Base-by-base conservation (phyloP, 805 yeast genomes). In the Barnettozyma botsteinii region DNA sequence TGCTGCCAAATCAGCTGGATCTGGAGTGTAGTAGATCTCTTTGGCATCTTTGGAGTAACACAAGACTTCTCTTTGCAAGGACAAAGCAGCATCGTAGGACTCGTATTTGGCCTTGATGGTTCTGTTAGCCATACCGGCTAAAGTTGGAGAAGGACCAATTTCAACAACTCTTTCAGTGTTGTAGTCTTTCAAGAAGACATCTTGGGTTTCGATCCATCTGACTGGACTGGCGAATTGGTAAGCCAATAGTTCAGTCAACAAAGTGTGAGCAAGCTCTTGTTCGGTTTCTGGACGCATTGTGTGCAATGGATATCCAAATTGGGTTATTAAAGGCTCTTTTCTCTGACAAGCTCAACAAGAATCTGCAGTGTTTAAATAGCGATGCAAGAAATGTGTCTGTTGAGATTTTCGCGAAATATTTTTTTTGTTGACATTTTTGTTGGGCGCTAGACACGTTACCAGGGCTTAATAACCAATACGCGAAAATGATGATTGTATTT, bases 181-280 rank as follows among this genome's bases (percentile, higher is more conserved):
- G 77, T 79, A 83, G 55, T 88, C 93, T 64, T 85, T 85, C 62
- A 93, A 77, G 62, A 93, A 85, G 43, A 93, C 98, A 70, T 93
- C 98, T 69, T 93, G 99, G 47, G 98, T 93, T 65, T 94, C 98
- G 64, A 94, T 93, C 98, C 99, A 93, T 75, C 98, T 81, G 50
- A 93, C 99, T 35, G 99, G 98, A 47, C 97, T 89, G 36, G 99
- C 99, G 60, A 93, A 93, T 68, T 93, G 99, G 70, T 89, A 93
- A 40, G 98, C 98, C 69, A 93, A 75, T 55, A 93, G 79, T 75
- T 93, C 99, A 21, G 97, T 88, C 62, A 93, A 75, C 50, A 93
- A 73, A 51, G 85, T 81, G 64, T 93, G 98, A 52, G 98, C 95
- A 52, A 93, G 78, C 64, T 93, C 98, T 71, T 93, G 98, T 72